Evolutionary conservation across 2,329 filamentous ascomycete genomes (phyloP), one percentile per base, ranked within the genome.

Genomic region (Blastomyces silverae): DNA sequence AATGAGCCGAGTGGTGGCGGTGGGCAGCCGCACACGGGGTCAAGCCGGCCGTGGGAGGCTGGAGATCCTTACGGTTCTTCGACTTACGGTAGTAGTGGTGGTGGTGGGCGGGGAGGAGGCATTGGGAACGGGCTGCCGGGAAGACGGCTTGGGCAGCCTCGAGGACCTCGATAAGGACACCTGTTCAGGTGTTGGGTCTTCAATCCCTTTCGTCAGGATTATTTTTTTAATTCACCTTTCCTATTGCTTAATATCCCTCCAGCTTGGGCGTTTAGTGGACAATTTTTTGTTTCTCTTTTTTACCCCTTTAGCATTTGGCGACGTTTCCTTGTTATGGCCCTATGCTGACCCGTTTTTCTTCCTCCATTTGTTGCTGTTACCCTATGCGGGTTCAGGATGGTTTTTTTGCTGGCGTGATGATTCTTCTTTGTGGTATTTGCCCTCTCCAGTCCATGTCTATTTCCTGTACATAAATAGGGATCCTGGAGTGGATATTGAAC

Each of bases 11-110:
- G 56, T 11, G 13, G 13, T 56, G 61, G 61, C 15, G 61, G 61
- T 20, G 61, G 48, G 11, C 25, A 55, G 31, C 2, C 48, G 17
- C 39, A 55, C 25, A 28, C 31, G 13, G 31, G 22, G 8, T 42
- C 50, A 42, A 37, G 31, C 31, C 61, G 61, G 20, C 46, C 48
- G 25, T 63, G 61, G 61, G 61, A 63, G 7, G 28, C 46, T 17
- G 46, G 48, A 15, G 52, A 55, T 37, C 53, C 50, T 5, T 61
- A 64, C 58, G 61, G 60, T 55, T 28, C 61, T 17, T 61, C 42
- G 20, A 42, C 44, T 17, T 64, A 66, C 37, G 37, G 37, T 39
- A 39, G 37, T 39, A 10, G 37, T 11, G 10, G 37, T 8, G 37
- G 37, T 34, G 31, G 31, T 5, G 61, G 56, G 25, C 3, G 42